These are phyloP conservation scores for Pseudozyma pruni DNA, from an alignment of 1,284 basidiomycete species.

Conservation along the genomic window DNA sequence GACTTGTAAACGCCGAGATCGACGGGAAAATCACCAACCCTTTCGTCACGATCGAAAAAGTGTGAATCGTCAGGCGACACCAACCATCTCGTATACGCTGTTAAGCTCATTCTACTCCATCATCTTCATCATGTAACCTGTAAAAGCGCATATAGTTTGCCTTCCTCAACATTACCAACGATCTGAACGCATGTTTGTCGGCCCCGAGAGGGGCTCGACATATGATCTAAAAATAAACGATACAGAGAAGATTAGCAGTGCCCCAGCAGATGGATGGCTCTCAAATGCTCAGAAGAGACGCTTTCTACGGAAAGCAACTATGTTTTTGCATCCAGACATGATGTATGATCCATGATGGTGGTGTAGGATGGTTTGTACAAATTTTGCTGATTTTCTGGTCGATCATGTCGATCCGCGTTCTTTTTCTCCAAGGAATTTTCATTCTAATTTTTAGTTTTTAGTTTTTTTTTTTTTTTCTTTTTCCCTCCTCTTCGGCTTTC, in stretches of 20 bases:
- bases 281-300: slow-evolving; percentile 35
- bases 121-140: slow-evolving; percentile 1
- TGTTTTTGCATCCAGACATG: slow-evolving; percentile 21
- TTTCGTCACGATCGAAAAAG: no score
- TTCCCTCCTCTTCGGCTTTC: no score
- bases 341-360: neutral
- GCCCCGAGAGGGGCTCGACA: slow-evolving; percentile 48
- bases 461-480: no score
- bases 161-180: neutral
- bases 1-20: no score
- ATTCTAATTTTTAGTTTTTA: no score
- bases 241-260: slow-evolving; percentile 49
- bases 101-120: neutral
- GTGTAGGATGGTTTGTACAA: no score
- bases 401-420: no score
- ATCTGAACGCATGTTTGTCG: slow-evolving; percentile 5
- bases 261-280: slow-evolving; percentile 27
- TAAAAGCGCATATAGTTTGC: slow-evolving; percentile 7
- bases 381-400: no score
- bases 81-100: no score
- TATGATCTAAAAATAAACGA: slow-evolving; percentile 52
- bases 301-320: slow-evolving; percentile 40
- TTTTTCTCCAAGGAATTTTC: no score
- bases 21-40: no score
- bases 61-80: no score